Base-by-base conservation (phyloP, 177 flowering plant genomes). In the Vitis hybrid region DNA sequence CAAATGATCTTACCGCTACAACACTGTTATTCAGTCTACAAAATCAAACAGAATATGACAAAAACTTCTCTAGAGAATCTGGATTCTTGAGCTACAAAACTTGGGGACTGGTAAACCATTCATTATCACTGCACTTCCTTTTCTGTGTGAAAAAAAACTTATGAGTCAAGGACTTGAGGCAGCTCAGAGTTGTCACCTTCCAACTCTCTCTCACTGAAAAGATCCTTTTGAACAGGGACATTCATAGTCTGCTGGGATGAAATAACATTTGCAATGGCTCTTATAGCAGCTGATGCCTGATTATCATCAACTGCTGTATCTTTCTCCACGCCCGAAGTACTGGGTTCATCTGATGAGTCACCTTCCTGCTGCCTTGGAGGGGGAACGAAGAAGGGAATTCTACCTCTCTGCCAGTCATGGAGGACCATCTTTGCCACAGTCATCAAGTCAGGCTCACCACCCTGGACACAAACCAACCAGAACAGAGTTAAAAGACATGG, bases 321-420 rank as follows among this genome's bases (percentile, higher is more conserved):
- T 48, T 69, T 63, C 17, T 75, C 82, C 9, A 72, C 50, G 27
- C 73, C 78, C n/a, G 58, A 27, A 24, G 59, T 68, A 15, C 55
- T 46, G 27, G 86, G 79, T 65, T 80, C 83, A 66, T 76, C 81
- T 9, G 76, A 58, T 2, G 78, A 55, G 6, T 72, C 80, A 15
- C 65, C 82, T 65, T 88, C 91, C 58, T 63, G 81, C 71, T 62
- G 69, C 46, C 46, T 41, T 4, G 97, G 97, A 14, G 98, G 98
- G 0, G 90, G 87, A 17, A 90, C 89, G 61, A 90, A 95, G 82
- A 91, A 93, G 41, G 99, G 99, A 76, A 95, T 86, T 52, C 81
- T 88, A 49, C 99, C 99, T 67, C 98, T 90, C 79, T 93, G 99
- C 97, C 97, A 95, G 82, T 95, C 99, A 68, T 89, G 94, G 53